These are phyloP conservation scores for Solanum sparsipilum DNA, from an alignment of 257 asterid species.

Conservation along the genomic window DNA sequence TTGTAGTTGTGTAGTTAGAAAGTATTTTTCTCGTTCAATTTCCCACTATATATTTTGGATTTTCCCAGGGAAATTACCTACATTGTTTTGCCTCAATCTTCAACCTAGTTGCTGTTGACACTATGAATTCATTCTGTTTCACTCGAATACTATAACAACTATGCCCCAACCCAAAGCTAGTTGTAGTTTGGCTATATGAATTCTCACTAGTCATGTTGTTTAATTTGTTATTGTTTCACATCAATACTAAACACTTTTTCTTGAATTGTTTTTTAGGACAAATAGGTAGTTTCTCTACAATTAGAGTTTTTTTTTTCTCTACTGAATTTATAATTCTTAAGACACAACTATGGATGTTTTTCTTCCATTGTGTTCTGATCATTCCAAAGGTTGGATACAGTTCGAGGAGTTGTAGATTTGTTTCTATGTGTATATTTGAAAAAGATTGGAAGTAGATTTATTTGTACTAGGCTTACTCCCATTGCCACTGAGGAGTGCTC, in stretches of 20 bases:
- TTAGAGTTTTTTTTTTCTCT: neutral
- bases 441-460: neutral
- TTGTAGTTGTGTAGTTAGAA: neutral
- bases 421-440: neutral
- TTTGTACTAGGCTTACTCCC: neutral
- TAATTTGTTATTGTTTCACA: neutral
- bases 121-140: neutral
- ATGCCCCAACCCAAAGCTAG: neutral
- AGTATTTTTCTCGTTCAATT: neutral
- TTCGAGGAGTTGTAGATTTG: neutral
- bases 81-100: neutral
- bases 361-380: neutral
- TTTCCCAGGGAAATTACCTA: neutral
- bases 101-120: neutral
- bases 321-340: neutral
- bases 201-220: neutral
- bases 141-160: neutral
- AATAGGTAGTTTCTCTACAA: neutral
- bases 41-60: neutral
- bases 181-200: neutral
- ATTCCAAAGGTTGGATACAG: neutral
- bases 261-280: neutral
- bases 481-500: neutral
- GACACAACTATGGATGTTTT: neutral
- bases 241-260: neutral